Percentiles rank a stretch among this genome's conserved stretches.
Evolutionary conservation across 1,284 basidiomycete species (phyloP).

Genomic region (Serendipita sp.): DNA sequence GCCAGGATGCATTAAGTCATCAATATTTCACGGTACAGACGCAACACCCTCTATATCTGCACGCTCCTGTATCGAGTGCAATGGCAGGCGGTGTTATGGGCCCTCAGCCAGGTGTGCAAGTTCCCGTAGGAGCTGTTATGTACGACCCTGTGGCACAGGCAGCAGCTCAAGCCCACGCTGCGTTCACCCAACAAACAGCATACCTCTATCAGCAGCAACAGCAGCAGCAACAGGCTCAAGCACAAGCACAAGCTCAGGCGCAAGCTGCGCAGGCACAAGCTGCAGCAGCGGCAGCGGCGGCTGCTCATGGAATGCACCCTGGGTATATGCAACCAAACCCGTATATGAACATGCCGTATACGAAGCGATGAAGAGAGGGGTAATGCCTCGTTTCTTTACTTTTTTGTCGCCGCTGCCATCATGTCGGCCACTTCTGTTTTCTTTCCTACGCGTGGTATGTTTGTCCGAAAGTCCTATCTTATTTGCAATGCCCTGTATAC

Average conservation of each 20-base stretch:
- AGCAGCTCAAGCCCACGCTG: conserved; percentile 23
- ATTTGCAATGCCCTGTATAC: neutral
- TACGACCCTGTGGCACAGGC: conserved; percentile 40
- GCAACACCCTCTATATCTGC: conserved; percentile 22
- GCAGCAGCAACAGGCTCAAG: conserved; percentile 26
- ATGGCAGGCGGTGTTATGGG: conserved; percentile 35
- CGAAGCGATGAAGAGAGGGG: neutral
- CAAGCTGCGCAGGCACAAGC: conserved; percentile 8
- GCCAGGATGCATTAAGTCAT: conserved; percentile 83
- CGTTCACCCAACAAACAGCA: conserved; percentile 12
- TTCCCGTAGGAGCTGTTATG: conserved; percentile 43
- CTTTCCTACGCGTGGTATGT: neutral
- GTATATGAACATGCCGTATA: conserved; percentile 2
- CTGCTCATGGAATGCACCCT: conserved; percentile 21
- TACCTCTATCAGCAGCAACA: conserved; percentile 25
- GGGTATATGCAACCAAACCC: conserved; percentile 6
- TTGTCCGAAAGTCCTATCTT: neutral
- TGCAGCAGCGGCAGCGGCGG: conserved; percentile 4
- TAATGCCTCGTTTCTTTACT: neutral
- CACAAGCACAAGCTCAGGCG: conserved; percentile 13
- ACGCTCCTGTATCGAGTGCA: conserved; percentile 34
- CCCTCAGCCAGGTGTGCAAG: conserved; percentile 53
- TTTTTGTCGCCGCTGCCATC: neutral
- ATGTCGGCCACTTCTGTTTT: neutral
- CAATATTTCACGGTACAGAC: conserved; percentile 72